Base-by-base conservation (phyloP, 169 alveolate genomes). In the Cryptosporidium parvum region DNA sequence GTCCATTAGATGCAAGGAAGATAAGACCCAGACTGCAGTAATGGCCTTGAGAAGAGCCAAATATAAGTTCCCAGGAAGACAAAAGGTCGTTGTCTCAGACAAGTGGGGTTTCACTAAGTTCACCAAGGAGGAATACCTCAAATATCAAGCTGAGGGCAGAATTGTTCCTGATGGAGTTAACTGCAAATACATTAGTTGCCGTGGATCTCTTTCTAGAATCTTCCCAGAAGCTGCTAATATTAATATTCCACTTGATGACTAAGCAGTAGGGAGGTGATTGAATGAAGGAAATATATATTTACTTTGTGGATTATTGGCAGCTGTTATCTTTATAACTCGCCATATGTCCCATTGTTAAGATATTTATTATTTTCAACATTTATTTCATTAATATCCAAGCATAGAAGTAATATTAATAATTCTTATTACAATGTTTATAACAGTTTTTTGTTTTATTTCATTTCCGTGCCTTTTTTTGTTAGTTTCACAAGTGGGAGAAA, bases 31-130 rank as follows among this genome's bases (percentile, higher is more conserved):
- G 45, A 85, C 86, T 62, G 99, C 99, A 29, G 94, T 95, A 51
- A 99, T 96, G 86, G 99, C 99, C 37, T 95, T 97, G 53, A 97
- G 98, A 85, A 97, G 99, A 92, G 99, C 99, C 72, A 98, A 96
- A 95, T 96, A 95, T 96, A 98, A 98, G 97, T 97, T 98, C 97
- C 99, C 99, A 21, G 99, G 99, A 45, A 96, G 99, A 91, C 99
- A 98, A 92, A 98, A 97, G 94, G 97, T 98, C 80, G 97, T 97
- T 94, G 96, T 96, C 73, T 96, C 99, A 73, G 94, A 96, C 94
- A 98, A 98, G 94, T 98, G 99, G 97, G 99, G 99, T 73, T 98
- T 98, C 98, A 98, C 99, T 62, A 96, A 96, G 87, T 95, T 94
- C 94, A 95, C 98, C 70, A 94, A 95, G 93, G 97, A 95, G 72